A percentile compares a stretch with the other conserved stretches of the same genome.
Conservation (phyloP, 306 rosid genomes). For the Abrus precatorius region DNA sequence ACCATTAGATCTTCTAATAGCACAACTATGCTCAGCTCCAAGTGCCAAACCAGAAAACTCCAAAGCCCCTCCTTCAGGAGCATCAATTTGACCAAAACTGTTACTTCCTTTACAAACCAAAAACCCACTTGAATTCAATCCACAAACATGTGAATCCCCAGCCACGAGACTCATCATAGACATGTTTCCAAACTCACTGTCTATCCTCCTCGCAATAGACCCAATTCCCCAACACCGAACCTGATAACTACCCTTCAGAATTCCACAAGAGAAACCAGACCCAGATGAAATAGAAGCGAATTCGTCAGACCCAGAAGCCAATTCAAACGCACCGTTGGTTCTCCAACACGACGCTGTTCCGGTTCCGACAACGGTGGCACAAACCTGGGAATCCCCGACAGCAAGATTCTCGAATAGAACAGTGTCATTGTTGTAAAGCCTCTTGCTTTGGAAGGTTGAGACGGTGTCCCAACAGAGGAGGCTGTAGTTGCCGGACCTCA, state of each 20-base stretch:
- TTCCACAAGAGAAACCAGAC: slow-evolving; percentile 85
- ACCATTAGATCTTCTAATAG: slow-evolving; percentile 61
- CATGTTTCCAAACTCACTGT: slow-evolving; percentile 58
- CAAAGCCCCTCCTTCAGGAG: slow-evolving; percentile 58
- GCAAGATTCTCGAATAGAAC: slow-evolving; percentile 69
- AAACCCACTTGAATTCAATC: slow-evolving; percentile 66
- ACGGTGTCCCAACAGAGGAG: slow-evolving; percentile 83
- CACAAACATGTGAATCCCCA: slow-evolving; percentile 86
- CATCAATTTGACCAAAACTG: slow-evolving; percentile 67
- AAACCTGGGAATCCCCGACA: slow-evolving; percentile 74
- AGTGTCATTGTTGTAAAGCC: slow-evolving; percentile 62
- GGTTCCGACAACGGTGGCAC: slow-evolving; percentile 65
- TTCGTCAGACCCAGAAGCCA: slow-evolving; percentile 52
- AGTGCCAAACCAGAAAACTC: slow-evolving; percentile 69
- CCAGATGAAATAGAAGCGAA: slow-evolving; percentile 84
- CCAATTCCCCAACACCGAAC: slow-evolving; percentile 80
- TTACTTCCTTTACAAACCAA: slow-evolving; percentile 75
- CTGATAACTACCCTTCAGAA: slow-evolving; percentile 34
- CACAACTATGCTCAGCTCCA: slow-evolving; percentile 83
- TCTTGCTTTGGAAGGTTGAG: slow-evolving; percentile 38
- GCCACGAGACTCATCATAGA: slow-evolving; percentile 71
- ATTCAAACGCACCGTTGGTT: background rate
- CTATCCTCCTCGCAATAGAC: slow-evolving; percentile 46
- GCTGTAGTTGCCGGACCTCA: slow-evolving; percentile 74
- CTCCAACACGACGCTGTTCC: slow-evolving; percentile 79